Base-by-base conservation (phyloP, 805 yeast species). In the Saccharomyces eubayanus region DNA sequence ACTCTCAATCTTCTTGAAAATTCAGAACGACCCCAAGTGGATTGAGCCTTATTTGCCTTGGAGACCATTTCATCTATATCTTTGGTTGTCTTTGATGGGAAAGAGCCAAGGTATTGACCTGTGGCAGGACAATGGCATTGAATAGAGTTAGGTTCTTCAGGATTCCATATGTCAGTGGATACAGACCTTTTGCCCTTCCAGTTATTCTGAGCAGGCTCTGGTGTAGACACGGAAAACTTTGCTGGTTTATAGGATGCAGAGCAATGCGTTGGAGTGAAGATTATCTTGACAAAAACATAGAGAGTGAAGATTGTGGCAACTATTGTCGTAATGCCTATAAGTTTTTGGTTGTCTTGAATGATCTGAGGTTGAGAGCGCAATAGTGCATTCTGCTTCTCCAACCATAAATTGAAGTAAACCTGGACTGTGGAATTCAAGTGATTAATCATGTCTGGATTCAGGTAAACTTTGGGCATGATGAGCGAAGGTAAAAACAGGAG, bases 101-200 rank as follows among this genome's bases (percentile, higher is more conserved):
- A 84, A 24, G 83, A 76, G 0, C 96, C 98, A 59, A 92, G 74
- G 57, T 74, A 83, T 70, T 89, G 97, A 31, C 97, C 95, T 0
- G 98, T 94, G 0, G 98, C 97, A 3, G 99, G 99, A 72, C 99
- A 92, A 68, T 88, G 86, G 56, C 91, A 82, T 64, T 89, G 91
- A 57, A 92, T 87, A 58, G 71, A 75, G 21, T 73, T 76, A 2
- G 92, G 87, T 52, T 86, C 90, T 27, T 78, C 79, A 1, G 78
- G 77, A 53, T 81, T 80, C 48, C 73, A 72, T 3, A 88, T 75
- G 12, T 82, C 73, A 12, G 85, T 78, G 14, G 57, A 46, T 10
- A 53, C 48, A 0, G 89, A 84, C 51, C 96, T 74, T 62, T 82
- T 85, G 6, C 96, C 96, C 69, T 90, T 90, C 97, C 97, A 91